Conservation (phyloP, 345 rosid genomes). For the Lagerstroemia speciosa region DNA sequence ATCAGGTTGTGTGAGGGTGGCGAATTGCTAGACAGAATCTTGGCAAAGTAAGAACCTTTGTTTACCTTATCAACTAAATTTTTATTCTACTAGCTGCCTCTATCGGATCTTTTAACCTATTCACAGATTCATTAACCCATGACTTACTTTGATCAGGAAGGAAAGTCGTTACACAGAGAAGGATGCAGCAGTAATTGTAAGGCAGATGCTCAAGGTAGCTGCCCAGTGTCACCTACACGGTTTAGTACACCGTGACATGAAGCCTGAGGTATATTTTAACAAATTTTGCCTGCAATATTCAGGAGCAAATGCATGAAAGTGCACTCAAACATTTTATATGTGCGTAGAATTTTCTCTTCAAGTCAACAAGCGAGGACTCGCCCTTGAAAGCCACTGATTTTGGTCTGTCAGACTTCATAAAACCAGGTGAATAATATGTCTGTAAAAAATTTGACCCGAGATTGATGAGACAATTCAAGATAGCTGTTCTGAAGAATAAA, state of each 20-base stretch:
- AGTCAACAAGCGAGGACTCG: slow-evolving; percentile 68
- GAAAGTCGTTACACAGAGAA: slow-evolving; percentile 68
- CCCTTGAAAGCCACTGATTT: slow-evolving; percentile 91
- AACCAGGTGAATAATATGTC: slow-evolving; percentile 48
- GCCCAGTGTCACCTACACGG: slow-evolving; percentile 95
- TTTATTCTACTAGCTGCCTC: neutral
- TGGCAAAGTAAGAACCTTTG: slow-evolving; percentile 55
- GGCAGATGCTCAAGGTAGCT: slow-evolving; percentile 84
- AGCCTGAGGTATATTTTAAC: slow-evolving; percentile 72
- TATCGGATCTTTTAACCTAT: neutral
- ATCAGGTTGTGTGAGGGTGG: slow-evolving; percentile 95
- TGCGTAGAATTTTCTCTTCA: slow-evolving; percentile 82
- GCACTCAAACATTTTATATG: slow-evolving; percentile 1
- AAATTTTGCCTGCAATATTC: neutral
- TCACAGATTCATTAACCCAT: neutral
- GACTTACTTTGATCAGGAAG: slow-evolving; percentile 46
- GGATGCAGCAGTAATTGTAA: slow-evolving; percentile 60
- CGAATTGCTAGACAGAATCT: slow-evolving; percentile 84
- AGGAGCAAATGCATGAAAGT: neutral
- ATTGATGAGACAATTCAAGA: neutral
- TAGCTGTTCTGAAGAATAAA: too few relatives aligned
- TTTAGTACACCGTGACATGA: slow-evolving; percentile 94
- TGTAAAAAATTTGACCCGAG: neutral
- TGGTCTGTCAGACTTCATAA: slow-evolving; percentile 96
- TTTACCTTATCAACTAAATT: too few relatives aligned